Evolutionary conservation across 1,284 basidiomycete genomes (phyloP).

Genomic region (Wallemia ichthyophaga): DNA sequence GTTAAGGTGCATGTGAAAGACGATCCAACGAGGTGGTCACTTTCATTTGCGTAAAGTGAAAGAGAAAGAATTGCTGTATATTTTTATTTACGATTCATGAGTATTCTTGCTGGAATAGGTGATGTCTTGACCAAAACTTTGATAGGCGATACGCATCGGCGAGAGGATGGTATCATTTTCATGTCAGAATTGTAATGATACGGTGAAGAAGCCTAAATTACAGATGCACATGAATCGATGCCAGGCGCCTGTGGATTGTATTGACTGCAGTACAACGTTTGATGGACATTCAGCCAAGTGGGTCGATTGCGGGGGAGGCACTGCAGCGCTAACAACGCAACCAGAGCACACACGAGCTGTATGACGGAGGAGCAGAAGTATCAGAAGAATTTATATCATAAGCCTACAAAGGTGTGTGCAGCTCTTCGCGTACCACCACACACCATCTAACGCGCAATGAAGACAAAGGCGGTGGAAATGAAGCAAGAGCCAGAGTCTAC

Average conservation of each 20-base stretch:
- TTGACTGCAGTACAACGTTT: constrained; percentile 4
- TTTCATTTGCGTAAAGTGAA: neutral
- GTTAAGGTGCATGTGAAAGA: neutral
- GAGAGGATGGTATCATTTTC: neutral
- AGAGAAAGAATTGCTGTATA: neutral
- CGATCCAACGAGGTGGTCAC: neutral
- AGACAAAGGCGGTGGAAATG: neutral
- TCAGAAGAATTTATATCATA: neutral
- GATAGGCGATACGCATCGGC: too few species aligned
- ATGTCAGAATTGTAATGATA: constrained; percentile 5
- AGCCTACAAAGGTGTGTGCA: neutral
- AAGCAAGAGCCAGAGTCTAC: too few species aligned
- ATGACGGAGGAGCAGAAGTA: neutral
- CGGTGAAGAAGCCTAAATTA: constrained; percentile 7
- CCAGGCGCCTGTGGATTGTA: constrained; percentile 5
- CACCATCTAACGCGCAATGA: neutral
- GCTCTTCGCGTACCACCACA: neutral
- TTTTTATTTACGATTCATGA: too few species aligned
- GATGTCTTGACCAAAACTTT: too few species aligned
- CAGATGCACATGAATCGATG: constrained; percentile 5
- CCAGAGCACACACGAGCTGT: neutral
- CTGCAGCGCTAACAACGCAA: neutral
- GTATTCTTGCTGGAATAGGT: too few species aligned
- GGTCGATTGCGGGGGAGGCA: neutral
- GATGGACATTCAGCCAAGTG: neutral